Conservation (phyloP, 2,329 filamentous ascomycete species). For the Bisporella sp. region DNA sequence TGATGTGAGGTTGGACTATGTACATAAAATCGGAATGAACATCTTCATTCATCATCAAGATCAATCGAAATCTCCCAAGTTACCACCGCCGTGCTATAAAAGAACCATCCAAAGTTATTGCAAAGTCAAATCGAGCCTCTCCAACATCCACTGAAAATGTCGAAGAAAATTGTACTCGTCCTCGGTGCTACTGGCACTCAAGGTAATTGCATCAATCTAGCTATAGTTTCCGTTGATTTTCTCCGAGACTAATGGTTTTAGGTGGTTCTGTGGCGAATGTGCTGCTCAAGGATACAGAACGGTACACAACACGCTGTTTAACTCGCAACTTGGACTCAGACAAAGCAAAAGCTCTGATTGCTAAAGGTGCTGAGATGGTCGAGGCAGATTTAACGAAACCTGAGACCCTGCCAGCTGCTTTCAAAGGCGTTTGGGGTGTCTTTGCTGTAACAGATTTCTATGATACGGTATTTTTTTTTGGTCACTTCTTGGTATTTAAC, state of each 20-base stretch:
- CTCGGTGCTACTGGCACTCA: slow-evolving; percentile 23
- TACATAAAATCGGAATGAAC: no score
- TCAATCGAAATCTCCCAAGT: no score
- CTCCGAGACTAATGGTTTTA: neutral
- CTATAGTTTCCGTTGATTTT: no score
- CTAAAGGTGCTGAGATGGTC: slow-evolving; percentile 21
- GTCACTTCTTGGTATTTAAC: no score
- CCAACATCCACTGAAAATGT: no score
- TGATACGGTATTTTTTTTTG: slow-evolving; percentile 2
- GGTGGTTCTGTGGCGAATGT: slow-evolving; percentile 22
- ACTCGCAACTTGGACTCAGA: slow-evolving; percentile 23
- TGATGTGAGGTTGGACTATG: no score
- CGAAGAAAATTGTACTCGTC: no score
- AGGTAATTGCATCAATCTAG: slow-evolving; percentile 6
- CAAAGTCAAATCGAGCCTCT: no score
- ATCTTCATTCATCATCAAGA: no score
- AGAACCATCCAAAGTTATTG: no score
- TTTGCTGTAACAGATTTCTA: slow-evolving; percentile 8
- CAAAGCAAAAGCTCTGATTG: slow-evolving; percentile 14
- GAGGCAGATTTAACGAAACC: slow-evolving; percentile 19
- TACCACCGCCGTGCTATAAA: no score
- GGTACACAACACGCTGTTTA: slow-evolving; percentile 22
- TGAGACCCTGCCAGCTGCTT: slow-evolving; percentile 3
- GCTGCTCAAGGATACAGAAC: slow-evolving; percentile 17
- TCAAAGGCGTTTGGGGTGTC: slow-evolving; percentile 5